Conservation (phyloP, 495 filamentous ascomycete genomes). For the Aspergillus conjunctus region DNA sequence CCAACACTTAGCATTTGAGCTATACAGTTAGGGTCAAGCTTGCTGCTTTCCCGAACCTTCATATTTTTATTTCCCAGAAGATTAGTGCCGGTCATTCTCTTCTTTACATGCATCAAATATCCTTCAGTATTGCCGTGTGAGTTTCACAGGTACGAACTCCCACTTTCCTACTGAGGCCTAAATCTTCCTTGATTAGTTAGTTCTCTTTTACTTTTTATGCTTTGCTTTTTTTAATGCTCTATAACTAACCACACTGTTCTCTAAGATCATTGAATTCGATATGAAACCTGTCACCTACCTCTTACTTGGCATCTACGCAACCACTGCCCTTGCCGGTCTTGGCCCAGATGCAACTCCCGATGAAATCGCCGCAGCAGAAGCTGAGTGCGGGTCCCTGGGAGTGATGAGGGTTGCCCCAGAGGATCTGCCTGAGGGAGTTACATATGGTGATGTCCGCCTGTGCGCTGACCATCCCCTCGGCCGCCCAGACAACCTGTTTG, state of each 20-base stretch:
- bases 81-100: constrained; percentile 18
- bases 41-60: constrained; percentile 20
- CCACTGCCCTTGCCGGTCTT: constrained; percentile 24
- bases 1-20: constrained; percentile 8
- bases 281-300: constrained; percentile 28
- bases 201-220: constrained; percentile 17
- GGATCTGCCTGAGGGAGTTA: constrained; percentile 26
- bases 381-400: constrained; percentile 26
- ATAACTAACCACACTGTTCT: constrained; percentile 21
- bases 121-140: constrained; percentile 20
- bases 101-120: constrained; percentile 17
- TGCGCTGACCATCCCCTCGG: constrained; percentile 28
- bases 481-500: no score
- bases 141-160: constrained; percentile 22
- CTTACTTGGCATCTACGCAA: constrained; percentile 25
- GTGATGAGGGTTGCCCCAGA: constrained; percentile 28
- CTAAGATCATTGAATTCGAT: constrained; percentile 21
- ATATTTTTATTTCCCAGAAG: constrained; percentile 17
- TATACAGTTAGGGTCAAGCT: constrained; percentile 17
- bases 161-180: constrained; percentile 15
- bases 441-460: constrained; percentile 25
- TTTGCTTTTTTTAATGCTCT: constrained; percentile 13
- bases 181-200: constrained; percentile 18
- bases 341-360: constrained; percentile 26
- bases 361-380: constrained; percentile 26